Conservation (phyloP, 2,329 filamentous ascomycete genomes). For the Clonostachys rosea region DNA sequence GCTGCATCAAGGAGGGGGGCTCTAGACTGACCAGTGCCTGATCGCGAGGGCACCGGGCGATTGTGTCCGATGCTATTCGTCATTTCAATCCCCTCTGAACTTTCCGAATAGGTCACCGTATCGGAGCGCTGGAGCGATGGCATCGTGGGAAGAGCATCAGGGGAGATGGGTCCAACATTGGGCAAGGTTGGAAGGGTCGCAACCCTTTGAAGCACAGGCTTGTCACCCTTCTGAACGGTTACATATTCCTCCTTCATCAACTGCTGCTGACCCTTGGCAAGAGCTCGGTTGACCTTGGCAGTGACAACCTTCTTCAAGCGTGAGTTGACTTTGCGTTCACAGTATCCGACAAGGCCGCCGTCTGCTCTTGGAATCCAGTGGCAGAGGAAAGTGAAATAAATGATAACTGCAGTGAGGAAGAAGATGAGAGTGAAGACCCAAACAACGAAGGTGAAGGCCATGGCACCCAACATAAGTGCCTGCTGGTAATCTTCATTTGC, state of each 20-base stretch:
- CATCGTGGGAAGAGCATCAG: constrained; percentile 50
- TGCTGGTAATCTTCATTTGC: constrained; percentile 72
- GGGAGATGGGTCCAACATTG: constrained; percentile 16
- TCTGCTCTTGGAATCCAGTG: constrained; percentile 83
- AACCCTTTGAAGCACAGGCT: constrained; percentile 43
- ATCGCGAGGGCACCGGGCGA: constrained; percentile 39
- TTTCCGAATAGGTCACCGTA: constrained; percentile 51
- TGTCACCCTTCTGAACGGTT: constrained; percentile 49
- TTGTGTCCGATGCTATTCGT: constrained; percentile 42
- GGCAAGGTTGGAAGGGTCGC: constrained; percentile 65
- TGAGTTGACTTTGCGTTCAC: constrained; percentile 85
- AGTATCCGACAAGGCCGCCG: constrained; percentile 78
- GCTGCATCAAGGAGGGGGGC: constrained; percentile 57
- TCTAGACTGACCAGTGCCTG: constrained; percentile 49
- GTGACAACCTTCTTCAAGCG: constrained; percentile 80
- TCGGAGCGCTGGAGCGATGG: constrained; percentile 55
- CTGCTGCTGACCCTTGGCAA: constrained; percentile 71
- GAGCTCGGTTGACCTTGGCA: constrained; percentile 80
- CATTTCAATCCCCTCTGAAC: constrained; percentile 47
- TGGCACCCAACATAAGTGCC: constrained; percentile 78
- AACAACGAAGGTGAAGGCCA: constrained; percentile 87
- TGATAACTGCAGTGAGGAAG: constrained; percentile 67
- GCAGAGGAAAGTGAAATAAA: constrained; percentile 88
- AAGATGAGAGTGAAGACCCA: constrained; percentile 80
- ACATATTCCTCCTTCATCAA: constrained; percentile 43